Evolutionary conservation across 345 rosid species (phyloP).

Genomic region (Eucalyptus cloeziana): DNA sequence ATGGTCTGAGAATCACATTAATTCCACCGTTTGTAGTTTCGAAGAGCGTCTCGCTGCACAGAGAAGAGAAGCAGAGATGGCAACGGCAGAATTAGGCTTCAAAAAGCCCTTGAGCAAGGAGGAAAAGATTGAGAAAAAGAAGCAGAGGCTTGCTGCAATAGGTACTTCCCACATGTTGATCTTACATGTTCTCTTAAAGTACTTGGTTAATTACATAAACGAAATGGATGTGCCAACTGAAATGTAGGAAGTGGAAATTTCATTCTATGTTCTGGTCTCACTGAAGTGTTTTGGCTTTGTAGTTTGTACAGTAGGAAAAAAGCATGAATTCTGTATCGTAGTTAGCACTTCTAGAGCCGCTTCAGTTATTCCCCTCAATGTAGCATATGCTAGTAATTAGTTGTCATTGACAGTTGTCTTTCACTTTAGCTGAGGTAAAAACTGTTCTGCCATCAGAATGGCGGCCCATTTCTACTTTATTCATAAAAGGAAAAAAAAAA

Average conservation of each 20-base stretch:
- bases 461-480: background rate
- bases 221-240: background rate
- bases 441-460: background rate
- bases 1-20: background rate
- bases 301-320: background rate
- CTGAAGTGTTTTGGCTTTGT: background rate
- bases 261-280: background rate
- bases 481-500: background rate
- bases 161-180: constrained; percentile 24
- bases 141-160: constrained; percentile 95
- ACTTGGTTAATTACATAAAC: background rate
- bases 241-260: background rate
- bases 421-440: background rate
- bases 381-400: background rate
- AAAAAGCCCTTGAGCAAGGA: constrained; percentile 79
- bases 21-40: constrained; percentile 37
- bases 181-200: background rate
- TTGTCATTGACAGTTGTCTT: background rate
- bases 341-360: background rate
- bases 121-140: constrained; percentile 88
- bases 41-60: constrained; percentile 96
- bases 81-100: constrained; percentile 70
- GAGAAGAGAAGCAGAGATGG: constrained; percentile 78
- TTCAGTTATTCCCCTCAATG: background rate
- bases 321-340: background rate